A percentile compares a stretch with the other conserved stretches of the same genome.
Conservation (phyloP, 140 eudicot genomes). For the Bidens hawaiensis region DNA sequence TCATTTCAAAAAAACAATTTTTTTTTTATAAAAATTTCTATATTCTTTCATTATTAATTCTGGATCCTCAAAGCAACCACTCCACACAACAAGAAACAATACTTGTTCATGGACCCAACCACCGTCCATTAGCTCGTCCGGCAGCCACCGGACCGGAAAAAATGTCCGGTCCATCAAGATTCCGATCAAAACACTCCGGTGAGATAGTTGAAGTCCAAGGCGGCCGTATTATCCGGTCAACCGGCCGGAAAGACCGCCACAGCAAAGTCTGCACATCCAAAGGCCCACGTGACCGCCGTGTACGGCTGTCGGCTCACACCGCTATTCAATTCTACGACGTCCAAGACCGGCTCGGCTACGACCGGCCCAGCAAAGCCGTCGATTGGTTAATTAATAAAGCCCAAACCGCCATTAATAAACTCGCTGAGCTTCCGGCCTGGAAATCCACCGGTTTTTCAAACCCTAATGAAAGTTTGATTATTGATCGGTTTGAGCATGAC, state of each 20-base stretch:
- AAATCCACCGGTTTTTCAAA: conserved; percentile 32
- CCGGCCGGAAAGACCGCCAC: conserved; percentile 85
- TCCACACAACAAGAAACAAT: conserved; percentile 4
- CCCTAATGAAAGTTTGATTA: conserved; percentile 24
- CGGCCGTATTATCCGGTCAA: conserved; percentile 83
- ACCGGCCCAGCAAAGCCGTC: conserved; percentile 83
- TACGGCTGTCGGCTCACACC: conserved; percentile 82
- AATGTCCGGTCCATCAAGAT: conserved; percentile 55
- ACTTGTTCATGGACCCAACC: conserved; percentile 33
- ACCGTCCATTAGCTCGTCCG: conserved; percentile 31
- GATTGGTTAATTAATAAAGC: conserved; percentile 94
- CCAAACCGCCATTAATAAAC: conserved; percentile 68
- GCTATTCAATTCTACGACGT: conserved; percentile 91
- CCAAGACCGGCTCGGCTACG: conserved; percentile 87
- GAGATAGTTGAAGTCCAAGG: conserved; percentile 88
- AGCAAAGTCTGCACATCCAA: conserved; percentile 93
- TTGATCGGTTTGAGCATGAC: conserved; percentile 24
- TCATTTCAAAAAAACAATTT: neutral
- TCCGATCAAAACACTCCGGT: conserved; percentile 51
- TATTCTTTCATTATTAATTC: conserved; percentile 30
- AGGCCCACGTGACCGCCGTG: conserved; percentile 87
- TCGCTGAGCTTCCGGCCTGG: conserved; percentile 93
- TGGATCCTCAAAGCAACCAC: conserved; percentile 69
- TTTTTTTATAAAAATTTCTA: neutral
- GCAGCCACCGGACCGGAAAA: conserved; percentile 28